Base-by-base conservation (phyloP, 176 grass and related monocot genomes). In the Areca catechu region DNA sequence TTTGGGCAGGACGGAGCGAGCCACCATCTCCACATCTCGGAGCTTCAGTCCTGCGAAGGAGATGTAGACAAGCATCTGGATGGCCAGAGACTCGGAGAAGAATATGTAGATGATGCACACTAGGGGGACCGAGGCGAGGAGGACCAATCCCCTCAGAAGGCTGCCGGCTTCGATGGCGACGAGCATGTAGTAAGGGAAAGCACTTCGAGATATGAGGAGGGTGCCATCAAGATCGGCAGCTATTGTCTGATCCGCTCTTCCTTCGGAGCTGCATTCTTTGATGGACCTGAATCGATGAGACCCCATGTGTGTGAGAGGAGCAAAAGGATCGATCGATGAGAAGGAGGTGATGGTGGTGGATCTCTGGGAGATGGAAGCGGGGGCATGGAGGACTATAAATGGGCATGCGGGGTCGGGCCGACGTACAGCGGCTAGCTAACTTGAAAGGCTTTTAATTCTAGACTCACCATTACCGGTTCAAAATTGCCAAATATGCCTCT, bases 151-250 rank as follows among this genome's bases (percentile, higher is more conserved):
- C 19, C 92, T 76, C 52, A 91, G 68, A 19, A 97, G 71, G 77
- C 92, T 84, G 53, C 92, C 92, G 29, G 92, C 92, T 73, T 97
- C 92, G 5, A 97, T 84, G 3, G 92, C 92, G 15, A 97, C 86
- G 5, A 97, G 86, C 61, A 97, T 72, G 77, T 86, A 97, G 80
- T 91, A 97, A 0, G 92, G 92, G 74, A 97, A 91, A 15, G 92
- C 86, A 61, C 81, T 88, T 15, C 77, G 69, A 23, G 86, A 97
- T 7, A 79, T 73, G 69, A 97, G 75, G 63, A 97, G 92, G 49
- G 92, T 97, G 71, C 92, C 92, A 56, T 97, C 86, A 16, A 97
- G 84, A 66, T 97, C 92, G 9, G 92, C 86, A 0, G 86, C 92
- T 21, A 97, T 77, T 19, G 86, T 84, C 64, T 97, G 92, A 58